A percentile compares a stretch with the other conserved stretches of the same genome.
Evolutionary conservation across 371 early-diverging fungal genomes (phyloP).

Genomic region (Cokeromyces recurvatus): DNA sequence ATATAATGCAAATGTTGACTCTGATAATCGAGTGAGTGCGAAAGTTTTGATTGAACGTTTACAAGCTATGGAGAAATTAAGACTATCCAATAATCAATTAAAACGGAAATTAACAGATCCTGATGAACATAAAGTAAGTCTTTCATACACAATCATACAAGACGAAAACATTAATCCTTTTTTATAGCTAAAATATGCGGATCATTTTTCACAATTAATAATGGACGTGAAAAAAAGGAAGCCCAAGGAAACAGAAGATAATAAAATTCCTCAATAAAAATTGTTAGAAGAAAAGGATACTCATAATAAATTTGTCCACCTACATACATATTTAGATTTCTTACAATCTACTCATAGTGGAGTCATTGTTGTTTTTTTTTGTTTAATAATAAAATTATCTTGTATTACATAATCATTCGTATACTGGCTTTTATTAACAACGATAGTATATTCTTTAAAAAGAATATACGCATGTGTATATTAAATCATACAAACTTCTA

Average conservation of each 20-base stretch:
- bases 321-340: too few relatives aligned
- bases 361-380: too few relatives aligned
- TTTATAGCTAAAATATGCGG: constrained; percentile 12
- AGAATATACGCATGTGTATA: too few relatives aligned
- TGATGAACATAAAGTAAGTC: constrained; percentile 12
- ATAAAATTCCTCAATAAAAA: too few relatives aligned
- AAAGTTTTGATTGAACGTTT: constrained; percentile 9
- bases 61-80: constrained; percentile 3
- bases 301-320: too few relatives aligned
- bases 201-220: constrained; percentile 10
- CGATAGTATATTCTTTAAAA: too few relatives aligned
- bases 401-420: too few relatives aligned
- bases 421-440: too few relatives aligned
- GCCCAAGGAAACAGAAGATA: background rate
- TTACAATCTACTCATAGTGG: too few relatives aligned
- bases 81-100: background rate
- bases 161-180: background rate
- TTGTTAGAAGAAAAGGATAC: too few relatives aligned
- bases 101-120: constrained; percentile 10
- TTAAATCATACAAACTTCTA: too few relatives aligned
- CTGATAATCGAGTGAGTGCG: constrained; percentile 10
- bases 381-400: too few relatives aligned
- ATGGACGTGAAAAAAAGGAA: background rate
- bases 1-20: constrained; percentile 23
- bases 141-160: background rate